Conservation (phyloP, 345 rosid genomes). For the Linum trigynum region DNA sequence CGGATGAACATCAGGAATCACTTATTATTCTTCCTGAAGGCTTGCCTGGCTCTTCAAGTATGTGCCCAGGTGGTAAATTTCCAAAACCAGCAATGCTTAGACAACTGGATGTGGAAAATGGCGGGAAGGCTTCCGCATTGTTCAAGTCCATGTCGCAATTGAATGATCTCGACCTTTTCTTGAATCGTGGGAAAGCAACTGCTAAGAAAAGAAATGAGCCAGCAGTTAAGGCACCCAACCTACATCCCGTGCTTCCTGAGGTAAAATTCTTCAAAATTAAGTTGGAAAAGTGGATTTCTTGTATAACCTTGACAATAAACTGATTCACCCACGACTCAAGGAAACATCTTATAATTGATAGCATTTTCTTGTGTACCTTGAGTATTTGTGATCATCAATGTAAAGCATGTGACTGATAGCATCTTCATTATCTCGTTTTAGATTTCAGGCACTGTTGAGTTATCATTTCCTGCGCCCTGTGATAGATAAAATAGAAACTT, state of each 20-base stretch:
- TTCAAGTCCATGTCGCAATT: constrained; percentile 62
- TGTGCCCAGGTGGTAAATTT: constrained; percentile 15
- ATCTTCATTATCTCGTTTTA: not conserved
- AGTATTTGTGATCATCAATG: not conserved
- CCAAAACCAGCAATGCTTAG: constrained; percentile 24
- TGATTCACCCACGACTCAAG: not conserved
- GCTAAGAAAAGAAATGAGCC: constrained; percentile 26
- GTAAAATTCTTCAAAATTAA: constrained; percentile 1
- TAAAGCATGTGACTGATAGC: not conserved
- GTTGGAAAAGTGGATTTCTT: not conserved
- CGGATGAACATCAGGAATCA: constrained; percentile 32
- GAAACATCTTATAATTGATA: not conserved
- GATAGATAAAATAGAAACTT: not conserved
- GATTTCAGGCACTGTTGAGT: constrained; percentile 4
- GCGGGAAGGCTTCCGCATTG: constrained; percentile 35
- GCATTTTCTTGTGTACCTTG: not conserved
- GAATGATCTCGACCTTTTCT: constrained; percentile 79
- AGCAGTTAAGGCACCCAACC: constrained; percentile 18
- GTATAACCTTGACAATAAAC: not conserved
- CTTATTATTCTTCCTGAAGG: constrained; percentile 19
- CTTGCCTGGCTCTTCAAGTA: constrained; percentile 24
- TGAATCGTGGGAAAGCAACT: constrained; percentile 58
- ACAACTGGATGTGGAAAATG: constrained; percentile 27
- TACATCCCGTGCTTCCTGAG: constrained; percentile 23
- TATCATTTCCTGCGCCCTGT: constrained; percentile 4